Percentiles rank a stretch among this genome's conserved stretches.
phyloP scores from a whole-genome alignment of 371 early-diverging fungal species.

The Ordospora colligata region DNA sequence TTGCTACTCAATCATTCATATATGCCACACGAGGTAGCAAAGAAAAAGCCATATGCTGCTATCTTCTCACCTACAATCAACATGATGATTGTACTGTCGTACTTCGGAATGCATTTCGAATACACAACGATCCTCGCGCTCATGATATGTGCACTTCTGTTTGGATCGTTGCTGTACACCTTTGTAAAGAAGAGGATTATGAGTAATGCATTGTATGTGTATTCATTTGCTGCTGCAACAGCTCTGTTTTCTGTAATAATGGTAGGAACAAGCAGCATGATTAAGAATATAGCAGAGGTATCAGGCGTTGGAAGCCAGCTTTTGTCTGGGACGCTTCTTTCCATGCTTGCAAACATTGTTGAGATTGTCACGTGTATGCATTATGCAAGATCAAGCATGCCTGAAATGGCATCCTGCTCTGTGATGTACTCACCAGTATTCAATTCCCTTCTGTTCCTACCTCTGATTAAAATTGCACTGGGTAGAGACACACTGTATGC shows the following conservation, averaged over 20 bases:
- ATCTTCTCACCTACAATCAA: background rate
- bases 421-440: conserved; percentile 11
- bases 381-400: background rate
- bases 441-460: background rate
- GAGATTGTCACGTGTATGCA: background rate
- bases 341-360: background rate
- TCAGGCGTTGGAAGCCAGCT: background rate
- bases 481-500: background rate
- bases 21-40: background rate
- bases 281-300: background rate
- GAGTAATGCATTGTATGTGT: background rate
- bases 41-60: background rate
- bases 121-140: background rate
- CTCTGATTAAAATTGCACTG: background rate
- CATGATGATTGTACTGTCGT: background rate
- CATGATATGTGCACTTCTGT: background rate
- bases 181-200: background rate
- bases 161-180: background rate
- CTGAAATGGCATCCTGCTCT: background rate
- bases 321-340: background rate
- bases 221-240: background rate
- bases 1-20: background rate
- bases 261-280: background rate
- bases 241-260: background rate
- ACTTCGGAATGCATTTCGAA: background rate